These are phyloP conservation scores for Quercus variabilis DNA, from an alignment of 306 rosid genomes.

Conservation along the genomic window DNA sequence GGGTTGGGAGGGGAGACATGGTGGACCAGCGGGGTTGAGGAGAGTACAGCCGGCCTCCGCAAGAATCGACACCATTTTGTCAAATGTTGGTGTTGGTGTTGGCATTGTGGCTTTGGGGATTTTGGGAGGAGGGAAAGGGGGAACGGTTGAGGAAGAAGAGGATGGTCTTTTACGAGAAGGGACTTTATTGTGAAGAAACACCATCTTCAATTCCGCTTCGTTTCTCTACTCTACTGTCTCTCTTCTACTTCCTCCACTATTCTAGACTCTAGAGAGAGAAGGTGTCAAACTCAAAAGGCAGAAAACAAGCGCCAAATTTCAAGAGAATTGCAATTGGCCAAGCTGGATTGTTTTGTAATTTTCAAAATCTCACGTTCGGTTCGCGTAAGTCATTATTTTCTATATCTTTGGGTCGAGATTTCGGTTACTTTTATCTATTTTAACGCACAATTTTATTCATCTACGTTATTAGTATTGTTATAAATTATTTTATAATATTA, in stretches of 20 bases:
- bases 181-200: slow-evolving; percentile 27
- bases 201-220: slow-evolving; percentile 15
- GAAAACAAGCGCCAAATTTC: slow-evolving; percentile 16
- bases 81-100: background rate
- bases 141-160: slow-evolving; percentile 18
- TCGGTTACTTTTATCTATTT: too few species aligned
- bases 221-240: background rate
- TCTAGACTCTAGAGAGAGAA: background rate
- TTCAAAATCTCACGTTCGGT: too few species aligned
- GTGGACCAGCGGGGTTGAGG: slow-evolving; percentile 35
- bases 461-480: fast-evolving
- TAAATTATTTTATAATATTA: too few species aligned
- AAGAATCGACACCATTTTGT: slow-evolving; percentile 20
- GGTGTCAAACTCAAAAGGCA: background rate
- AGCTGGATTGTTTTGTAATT: background rate
- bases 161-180: slow-evolving; percentile 34
- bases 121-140: slow-evolving; percentile 27
- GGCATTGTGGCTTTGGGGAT: slow-evolving; percentile 18
- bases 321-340: background rate
- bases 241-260: background rate
- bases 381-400: too few species aligned
- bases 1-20: slow-evolving; percentile 34
- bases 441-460: too few species aligned
- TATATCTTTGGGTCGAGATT: too few species aligned
- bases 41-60: slow-evolving; percentile 44